phyloP scores from a whole-genome alignment of 805 yeast species.

The Barnettozyma siamensis region DNA sequence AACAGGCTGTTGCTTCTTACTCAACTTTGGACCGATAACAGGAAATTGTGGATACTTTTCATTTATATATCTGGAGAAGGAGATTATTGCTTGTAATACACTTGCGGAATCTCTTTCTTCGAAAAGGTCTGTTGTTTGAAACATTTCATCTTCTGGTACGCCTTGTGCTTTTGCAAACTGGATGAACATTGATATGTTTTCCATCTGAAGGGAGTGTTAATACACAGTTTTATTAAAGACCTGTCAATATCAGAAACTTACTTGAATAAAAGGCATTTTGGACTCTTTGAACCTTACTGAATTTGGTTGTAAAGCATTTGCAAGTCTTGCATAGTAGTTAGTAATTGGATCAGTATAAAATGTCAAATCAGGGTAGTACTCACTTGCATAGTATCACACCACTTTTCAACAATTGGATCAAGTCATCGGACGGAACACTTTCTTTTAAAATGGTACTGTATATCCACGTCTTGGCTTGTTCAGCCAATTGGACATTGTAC shows the following conservation, averaged over 20 bases:
- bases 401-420: slow-evolving; percentile 52
- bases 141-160: slow-evolving; percentile 74
- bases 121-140: slow-evolving; percentile 71
- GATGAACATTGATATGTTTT: slow-evolving; percentile 70
- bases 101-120: slow-evolving; percentile 75
- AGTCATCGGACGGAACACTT: slow-evolving; percentile 29
- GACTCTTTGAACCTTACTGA: slow-evolving; percentile 48
- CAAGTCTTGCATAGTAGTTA: slow-evolving; percentile 24
- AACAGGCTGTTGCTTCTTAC: slow-evolving; percentile 42
- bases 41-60: slow-evolving; percentile 44
- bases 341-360: neutral
- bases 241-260: too few relatives aligned
- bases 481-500: slow-evolving; percentile 35
- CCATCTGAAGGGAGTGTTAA: slow-evolving; percentile 53
- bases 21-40: slow-evolving; percentile 54
- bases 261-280: slow-evolving; percentile 39
- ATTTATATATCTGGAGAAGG: slow-evolving; percentile 66
- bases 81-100: slow-evolving; percentile 65
- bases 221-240: too few relatives aligned
- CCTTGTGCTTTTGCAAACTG: slow-evolving; percentile 57
- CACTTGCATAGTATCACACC: slow-evolving; percentile 41
- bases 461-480: slow-evolving; percentile 53
- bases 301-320: slow-evolving; percentile 34
- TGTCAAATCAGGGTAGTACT: neutral
- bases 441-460: slow-evolving; percentile 29